phyloP scores from a whole-genome alignment of 2,329 filamentous ascomycete genomes.

The Cladosporium austrohemisphaericum region DNA sequence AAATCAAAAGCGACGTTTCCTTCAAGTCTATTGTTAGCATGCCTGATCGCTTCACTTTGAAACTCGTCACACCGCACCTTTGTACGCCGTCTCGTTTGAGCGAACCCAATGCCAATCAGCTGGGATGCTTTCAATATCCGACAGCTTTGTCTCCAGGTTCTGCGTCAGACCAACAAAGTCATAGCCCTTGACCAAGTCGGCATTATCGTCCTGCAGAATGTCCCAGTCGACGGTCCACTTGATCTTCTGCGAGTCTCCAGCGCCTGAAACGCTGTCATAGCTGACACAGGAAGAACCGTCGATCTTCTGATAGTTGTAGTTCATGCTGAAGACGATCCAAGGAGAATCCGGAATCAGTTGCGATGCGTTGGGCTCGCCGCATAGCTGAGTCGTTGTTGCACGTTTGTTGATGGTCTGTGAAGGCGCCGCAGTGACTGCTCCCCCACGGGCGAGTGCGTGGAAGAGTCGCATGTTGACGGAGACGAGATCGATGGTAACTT shows the following conservation, averaged over 20 bases:
- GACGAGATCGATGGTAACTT: too few species aligned
- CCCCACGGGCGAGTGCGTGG: too few species aligned
- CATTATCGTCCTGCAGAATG: constrained; percentile 36
- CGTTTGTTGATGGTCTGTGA: not conserved
- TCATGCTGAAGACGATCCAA: constrained; percentile 47
- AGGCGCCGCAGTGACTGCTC: too few species aligned
- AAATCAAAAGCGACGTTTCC: constrained; percentile 46
- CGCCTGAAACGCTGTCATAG: constrained; percentile 32
- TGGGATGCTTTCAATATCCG: constrained; percentile 39
- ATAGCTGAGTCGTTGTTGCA: constrained; percentile 2
- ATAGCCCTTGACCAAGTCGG: constrained; percentile 43
- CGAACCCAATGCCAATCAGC: constrained; percentile 40
- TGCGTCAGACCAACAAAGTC: constrained; percentile 44
- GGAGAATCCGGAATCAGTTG: constrained; percentile 38
- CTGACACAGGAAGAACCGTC: constrained; percentile 40
- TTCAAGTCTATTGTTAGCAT: not conserved
- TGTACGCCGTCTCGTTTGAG: constrained; percentile 41
- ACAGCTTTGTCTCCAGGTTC: constrained; percentile 39
- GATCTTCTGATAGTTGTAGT: constrained; percentile 41
- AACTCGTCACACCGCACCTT: too few species aligned
- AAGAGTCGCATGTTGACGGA: too few species aligned
- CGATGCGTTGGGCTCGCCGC: constrained; percentile 21
- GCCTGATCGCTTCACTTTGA: too few species aligned
- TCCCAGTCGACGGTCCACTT: constrained; percentile 40
- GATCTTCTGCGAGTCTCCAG: constrained; percentile 34